These are phyloP conservation scores for Starmera quercuum DNA, from an alignment of 805 yeast genomes.

Conservation along the genomic window DNA sequence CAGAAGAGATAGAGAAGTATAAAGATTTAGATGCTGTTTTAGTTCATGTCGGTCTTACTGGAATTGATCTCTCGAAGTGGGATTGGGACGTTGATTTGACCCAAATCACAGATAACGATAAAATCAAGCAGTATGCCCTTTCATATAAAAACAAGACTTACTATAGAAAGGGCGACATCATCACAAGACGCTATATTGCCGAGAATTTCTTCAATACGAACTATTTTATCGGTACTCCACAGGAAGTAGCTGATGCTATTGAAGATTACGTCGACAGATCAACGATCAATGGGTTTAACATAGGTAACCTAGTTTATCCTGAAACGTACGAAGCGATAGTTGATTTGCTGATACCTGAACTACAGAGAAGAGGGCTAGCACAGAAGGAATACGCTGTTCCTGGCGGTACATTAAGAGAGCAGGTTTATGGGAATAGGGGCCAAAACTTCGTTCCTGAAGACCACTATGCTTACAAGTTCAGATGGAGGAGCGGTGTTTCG, in stretches of 20 bases:
- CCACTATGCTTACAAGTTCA: conserved; percentile 15
- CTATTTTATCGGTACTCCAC: conserved; percentile 25
- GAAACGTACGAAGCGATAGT: conserved; percentile 32
- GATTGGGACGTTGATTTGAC: conserved; percentile 37
- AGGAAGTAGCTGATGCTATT: conserved; percentile 33
- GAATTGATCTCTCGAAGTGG: conserved; percentile 33
- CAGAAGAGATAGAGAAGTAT: conserved; percentile 24
- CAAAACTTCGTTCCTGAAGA: conserved; percentile 15
- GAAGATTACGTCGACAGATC: conserved; percentile 33
- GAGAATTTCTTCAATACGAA: conserved; percentile 17
- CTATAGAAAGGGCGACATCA: conserved; percentile 14
- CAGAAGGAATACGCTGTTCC: conserved; percentile 28
- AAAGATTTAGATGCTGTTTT: conserved; percentile 34
- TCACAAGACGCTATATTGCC: conserved; percentile 23
- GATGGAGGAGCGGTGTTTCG: conserved; percentile 19
- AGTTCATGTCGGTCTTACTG: conserved; percentile 39
- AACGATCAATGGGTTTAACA: conserved; percentile 36
- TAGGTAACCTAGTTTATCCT: conserved; percentile 29
- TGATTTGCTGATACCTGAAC: conserved; percentile 29
- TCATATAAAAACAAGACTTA: conserved; percentile 17
- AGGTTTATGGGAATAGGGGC: conserved; percentile 16
- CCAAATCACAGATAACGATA: conserved; percentile 21
- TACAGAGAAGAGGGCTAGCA: conserved; percentile 27
- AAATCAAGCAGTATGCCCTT: conserved; percentile 24
- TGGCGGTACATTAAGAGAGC: conserved; percentile 28